Conservation (phyloP, 306 rosid genomes). For the Senna tora region DNA sequence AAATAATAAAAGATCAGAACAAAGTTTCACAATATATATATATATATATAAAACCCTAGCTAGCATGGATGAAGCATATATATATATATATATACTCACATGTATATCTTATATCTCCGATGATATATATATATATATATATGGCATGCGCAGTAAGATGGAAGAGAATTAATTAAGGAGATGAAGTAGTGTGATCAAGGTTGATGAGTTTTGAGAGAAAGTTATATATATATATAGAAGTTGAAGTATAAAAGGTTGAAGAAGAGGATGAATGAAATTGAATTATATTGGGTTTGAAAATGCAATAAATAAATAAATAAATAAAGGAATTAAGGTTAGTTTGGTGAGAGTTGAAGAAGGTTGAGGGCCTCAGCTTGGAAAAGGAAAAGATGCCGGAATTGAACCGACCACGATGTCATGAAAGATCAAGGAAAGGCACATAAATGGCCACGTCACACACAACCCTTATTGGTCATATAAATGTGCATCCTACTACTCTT, state of each 20-base stretch:
- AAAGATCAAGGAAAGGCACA: constrained; percentile 76
- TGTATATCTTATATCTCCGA: no score
- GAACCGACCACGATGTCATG: constrained; percentile 77
- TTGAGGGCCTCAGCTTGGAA: constrained; percentile 39
- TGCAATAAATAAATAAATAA: constrained; percentile 23
- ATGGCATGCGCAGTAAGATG: no score
- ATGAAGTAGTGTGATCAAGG: no score
- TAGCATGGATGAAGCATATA: no score
- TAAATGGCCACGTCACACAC: constrained; percentile 64
- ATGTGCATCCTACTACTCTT: constrained; percentile 39
- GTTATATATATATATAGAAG: constrained; percentile 35
- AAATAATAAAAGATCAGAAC: no score
- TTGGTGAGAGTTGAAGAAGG: constrained; percentile 47
- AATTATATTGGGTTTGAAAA: constrained; percentile 10
- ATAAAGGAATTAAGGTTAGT: no score
- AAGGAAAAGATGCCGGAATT: constrained; percentile 84
- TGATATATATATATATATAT: no score
- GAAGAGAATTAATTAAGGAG: no score
- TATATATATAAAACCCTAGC: no score
- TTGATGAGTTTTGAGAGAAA: not conserved
- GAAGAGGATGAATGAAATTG: no score
- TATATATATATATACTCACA: no score
- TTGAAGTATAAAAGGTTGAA: not conserved
- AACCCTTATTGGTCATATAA: constrained; percentile 50
- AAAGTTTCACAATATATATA: no score